Evolutionary conservation across 2,329 filamentous ascomycete genomes (phyloP).

Genomic region (Neocatenulostroma microsporum): DNA sequence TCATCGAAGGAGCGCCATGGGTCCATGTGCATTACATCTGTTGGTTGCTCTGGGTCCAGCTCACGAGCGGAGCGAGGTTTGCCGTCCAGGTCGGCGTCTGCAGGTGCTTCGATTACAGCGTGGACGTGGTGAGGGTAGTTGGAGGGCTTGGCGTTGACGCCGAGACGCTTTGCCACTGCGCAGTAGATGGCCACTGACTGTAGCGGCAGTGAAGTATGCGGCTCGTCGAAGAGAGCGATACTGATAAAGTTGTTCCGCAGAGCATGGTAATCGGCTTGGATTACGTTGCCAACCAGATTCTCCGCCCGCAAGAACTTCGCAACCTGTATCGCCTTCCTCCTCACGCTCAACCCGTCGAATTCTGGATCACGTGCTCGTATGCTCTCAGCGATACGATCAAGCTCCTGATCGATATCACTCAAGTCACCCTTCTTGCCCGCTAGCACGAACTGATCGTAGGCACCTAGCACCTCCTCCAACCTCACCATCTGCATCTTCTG

Average conservation of each 20-base stretch:
- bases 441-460: slow-evolving; percentile 84
- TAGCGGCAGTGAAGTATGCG: slow-evolving; percentile 74
- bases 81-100: slow-evolving; percentile 40
- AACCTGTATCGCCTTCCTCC: slow-evolving; percentile 60
- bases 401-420: slow-evolving; percentile 51
- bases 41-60: slow-evolving; percentile 14
- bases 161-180: slow-evolving; percentile 64
- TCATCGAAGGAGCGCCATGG: slow-evolving; percentile 67
- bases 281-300: slow-evolving; percentile 56
- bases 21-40: slow-evolving; percentile 61
- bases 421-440: slow-evolving; percentile 66
- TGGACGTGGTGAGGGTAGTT: slow-evolving; percentile 81
- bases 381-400: slow-evolving; percentile 55
- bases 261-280: slow-evolving; percentile 66
- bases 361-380: slow-evolving; percentile 49
- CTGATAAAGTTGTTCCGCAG: slow-evolving; percentile 84
- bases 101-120: slow-evolving; percentile 57
- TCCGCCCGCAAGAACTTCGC: slow-evolving; percentile 61
- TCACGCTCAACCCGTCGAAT: slow-evolving; percentile 52
- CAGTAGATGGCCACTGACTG: slow-evolving; percentile 85
- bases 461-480: slow-evolving; percentile 68
- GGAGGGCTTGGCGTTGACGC: slow-evolving; percentile 68
- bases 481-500: slow-evolving; percentile 44
- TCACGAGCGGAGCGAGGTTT: slow-evolving; percentile 19
- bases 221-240: slow-evolving; percentile 62